These are phyloP conservation scores for Magnolia kwangsiensis DNA, from an alignment of 164 flowering plant species.

Conservation along the genomic window DNA sequence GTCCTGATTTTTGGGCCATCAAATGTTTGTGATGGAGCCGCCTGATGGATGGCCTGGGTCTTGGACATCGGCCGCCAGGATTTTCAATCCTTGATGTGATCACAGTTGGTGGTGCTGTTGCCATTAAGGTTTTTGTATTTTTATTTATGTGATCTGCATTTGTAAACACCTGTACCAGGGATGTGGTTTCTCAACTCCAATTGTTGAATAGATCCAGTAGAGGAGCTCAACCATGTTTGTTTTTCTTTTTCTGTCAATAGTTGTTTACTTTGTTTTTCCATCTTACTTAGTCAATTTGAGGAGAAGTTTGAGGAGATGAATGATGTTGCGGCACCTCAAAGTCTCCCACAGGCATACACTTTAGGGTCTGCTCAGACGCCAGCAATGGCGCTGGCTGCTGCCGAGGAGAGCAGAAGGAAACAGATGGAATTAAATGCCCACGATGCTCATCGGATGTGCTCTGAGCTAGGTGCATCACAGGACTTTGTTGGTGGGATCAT, in stretches of 20 bases:
- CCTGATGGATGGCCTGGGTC: not conserved
- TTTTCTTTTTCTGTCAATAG: not conserved
- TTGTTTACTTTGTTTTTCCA: slow-evolving; percentile 1
- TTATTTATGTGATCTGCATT: not conserved
- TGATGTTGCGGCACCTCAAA: slow-evolving; percentile 45
- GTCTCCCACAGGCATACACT: slow-evolving; percentile 34
- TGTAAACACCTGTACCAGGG: not conserved
- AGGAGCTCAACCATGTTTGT: not conserved
- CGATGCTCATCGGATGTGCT: slow-evolving; percentile 34
- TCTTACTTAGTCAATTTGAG: slow-evolving; percentile 67
- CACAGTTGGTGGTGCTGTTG: not conserved
- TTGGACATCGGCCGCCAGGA: not conserved
- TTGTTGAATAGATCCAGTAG: not conserved
- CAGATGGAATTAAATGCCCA: slow-evolving; percentile 37
- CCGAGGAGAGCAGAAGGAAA: slow-evolving; percentile 37
- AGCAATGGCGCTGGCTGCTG: slow-evolving; percentile 17
- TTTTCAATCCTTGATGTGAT: not conserved
- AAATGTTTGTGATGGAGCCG: too few relatives aligned
- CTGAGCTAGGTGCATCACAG: slow-evolving; percentile 54
- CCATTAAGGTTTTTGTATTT: not conserved
- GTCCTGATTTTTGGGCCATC: not conserved
- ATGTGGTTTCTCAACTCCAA: too few relatives aligned
- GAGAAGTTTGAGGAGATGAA: slow-evolving; percentile 76
- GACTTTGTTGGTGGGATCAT: slow-evolving; percentile 83
- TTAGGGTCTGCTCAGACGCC: slow-evolving; percentile 35